phyloP scores from a whole-genome alignment of 179 eudicot species.

The Beta macrorhiza region DNA sequence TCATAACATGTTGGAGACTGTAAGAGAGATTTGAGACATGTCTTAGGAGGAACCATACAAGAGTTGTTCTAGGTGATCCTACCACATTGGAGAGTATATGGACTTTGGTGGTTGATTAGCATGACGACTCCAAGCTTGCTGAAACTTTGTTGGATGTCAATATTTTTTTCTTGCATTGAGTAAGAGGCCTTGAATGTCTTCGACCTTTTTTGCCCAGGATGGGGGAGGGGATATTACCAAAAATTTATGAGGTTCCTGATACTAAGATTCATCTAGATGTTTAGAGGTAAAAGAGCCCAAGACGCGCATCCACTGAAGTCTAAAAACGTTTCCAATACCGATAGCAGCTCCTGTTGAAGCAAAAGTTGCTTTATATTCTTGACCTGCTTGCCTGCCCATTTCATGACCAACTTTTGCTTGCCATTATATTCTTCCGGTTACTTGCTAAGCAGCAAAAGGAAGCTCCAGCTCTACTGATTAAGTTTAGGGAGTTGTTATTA shows the following conservation, averaged over 20 bases:
- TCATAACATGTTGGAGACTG: no score
- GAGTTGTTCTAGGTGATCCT: not conserved
- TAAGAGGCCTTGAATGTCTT: not conserved
- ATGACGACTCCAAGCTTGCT: not conserved
- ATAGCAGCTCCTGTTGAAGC: no score
- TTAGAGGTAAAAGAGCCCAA: no score
- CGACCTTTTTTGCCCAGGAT: not conserved
- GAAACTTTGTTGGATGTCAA: not conserved
- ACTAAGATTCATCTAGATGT: not conserved
- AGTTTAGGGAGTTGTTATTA: not conserved
- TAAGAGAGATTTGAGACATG: not conserved
- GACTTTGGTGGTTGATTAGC: slow-evolving; percentile 3
- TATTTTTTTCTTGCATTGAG: not conserved
- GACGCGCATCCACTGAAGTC: no score
- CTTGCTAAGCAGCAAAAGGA: not conserved
- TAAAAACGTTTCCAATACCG: no score
- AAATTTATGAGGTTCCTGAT: not conserved
- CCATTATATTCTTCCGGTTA: no score
- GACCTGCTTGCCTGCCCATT: not conserved
- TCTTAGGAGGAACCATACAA: not conserved
- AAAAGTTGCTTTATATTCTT: not conserved
- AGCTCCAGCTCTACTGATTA: not conserved
- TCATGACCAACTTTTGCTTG: not conserved
- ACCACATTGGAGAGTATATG: not conserved
- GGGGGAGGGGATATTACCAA: not conserved